Evolutionary conservation across 192 early-diverging fungal genomes (phyloP), one percentile per base, ranked within the genome.

Genomic region (Chytriomyces sp.): DNA sequence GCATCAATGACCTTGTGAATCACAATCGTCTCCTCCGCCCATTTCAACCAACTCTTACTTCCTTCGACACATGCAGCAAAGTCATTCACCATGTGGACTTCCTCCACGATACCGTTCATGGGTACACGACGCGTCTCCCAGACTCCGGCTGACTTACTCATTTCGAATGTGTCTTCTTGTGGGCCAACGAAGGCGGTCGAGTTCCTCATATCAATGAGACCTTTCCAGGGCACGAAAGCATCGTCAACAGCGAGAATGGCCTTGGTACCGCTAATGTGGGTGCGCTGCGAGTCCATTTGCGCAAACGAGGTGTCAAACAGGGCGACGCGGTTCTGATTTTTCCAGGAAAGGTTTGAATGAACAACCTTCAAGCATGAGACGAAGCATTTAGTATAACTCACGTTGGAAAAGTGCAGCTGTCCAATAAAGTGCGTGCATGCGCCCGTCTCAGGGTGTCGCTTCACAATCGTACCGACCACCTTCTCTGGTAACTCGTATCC

Each of bases 51-150:
- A 37, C 38, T 41, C 34, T 58, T 56, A 39, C 19, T 3, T 6
- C 72, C 72, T 6, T 59, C 62, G 12, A 66, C 64, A 25, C 72
- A 73, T 17, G 56, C 63, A 28, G 38, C 62, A 53, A 73, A 52
- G 30, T 73, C 72, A 0, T 60, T 6, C 19, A 71, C 34, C 69
- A 71, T 71, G 28, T 14, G 10, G 37, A 52, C 41, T 36, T 71
- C 64, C 72, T 73, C 65, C n/a, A 68, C 65, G 36, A 68, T 53
- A 7, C 52, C 65, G 5, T 34, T 19, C 65, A 75, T 81, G 81
- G 19, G 72, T 89, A 44, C 59, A 6, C 5, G 6, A n/a, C 40
- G 22, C 31, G 38, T 63, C 39, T 72, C 65, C 65, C 65, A 68
- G 7, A 56, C 52, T n/a, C 65, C 65, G 32, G 52, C 65, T 8